phyloP scores from a whole-genome alignment of 108 stramenopile genomes.

The Stephanodiscus minutulus region DNA sequence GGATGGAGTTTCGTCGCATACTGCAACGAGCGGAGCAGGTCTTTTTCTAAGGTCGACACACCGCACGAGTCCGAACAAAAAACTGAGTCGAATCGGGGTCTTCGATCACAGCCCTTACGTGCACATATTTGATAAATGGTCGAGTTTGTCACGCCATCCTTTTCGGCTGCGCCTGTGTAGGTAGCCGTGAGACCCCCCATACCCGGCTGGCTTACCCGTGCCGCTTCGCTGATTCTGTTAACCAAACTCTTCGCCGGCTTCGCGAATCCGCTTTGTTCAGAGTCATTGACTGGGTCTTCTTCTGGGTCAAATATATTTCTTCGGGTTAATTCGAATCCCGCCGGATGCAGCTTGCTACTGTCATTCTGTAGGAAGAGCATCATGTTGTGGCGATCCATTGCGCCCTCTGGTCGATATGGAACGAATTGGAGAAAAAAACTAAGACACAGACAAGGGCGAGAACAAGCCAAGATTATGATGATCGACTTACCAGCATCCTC shows the following conservation, averaged over 20 bases:
- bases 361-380: slow-evolving; percentile 80
- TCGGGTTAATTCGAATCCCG: slow-evolving; percentile 66
- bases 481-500: slow-evolving; percentile 78
- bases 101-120: slow-evolving; percentile 55
- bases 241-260: slow-evolving; percentile 2
- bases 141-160: slow-evolving; percentile 6
- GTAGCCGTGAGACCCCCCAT: slow-evolving; percentile 1
- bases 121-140: slow-evolving; percentile 36
- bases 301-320: slow-evolving; percentile 85
- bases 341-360: slow-evolving; percentile 58
- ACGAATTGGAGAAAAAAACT: background rate
- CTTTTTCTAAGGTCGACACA: slow-evolving; percentile 63
- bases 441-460: background rate
- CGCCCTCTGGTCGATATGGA: slow-evolving; percentile 48
- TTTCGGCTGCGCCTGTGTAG: background rate
- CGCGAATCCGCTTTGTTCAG: slow-evolving; percentile 6
- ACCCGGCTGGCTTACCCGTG: background rate
- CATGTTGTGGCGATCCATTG: slow-evolving; percentile 88
- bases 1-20: slow-evolving; percentile 78
- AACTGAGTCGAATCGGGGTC: slow-evolving; percentile 76
- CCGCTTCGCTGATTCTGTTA: background rate
- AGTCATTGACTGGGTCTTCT: slow-evolving; percentile 48
- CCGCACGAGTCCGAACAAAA: slow-evolving; percentile 89
- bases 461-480: background rate
- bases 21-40: slow-evolving; percentile 68